A percentile compares a stretch with the other conserved stretches of the same genome.
phyloP scores from a whole-genome alignment of 192 early-diverging fungal species.

The Backusella tarrabulga region DNA sequence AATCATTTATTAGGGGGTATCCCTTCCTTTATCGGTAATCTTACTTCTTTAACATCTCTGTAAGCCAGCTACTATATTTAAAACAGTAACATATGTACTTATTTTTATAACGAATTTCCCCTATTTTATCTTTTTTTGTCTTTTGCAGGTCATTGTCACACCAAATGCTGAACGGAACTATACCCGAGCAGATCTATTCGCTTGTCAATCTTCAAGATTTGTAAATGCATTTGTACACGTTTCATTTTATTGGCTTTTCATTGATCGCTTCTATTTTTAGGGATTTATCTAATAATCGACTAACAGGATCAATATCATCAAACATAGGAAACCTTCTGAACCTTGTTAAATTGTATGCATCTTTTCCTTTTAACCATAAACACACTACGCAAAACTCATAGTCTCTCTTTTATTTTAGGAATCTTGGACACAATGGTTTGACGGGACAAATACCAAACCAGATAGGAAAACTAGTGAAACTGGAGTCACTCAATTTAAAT shows the following conservation, averaged over 20 bases:
- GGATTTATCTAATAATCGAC: slow-evolving; percentile 35
- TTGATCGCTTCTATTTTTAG: slow-evolving; percentile 15
- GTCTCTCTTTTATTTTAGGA: slow-evolving; percentile 3
- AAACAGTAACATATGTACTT: neutral
- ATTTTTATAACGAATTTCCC: neutral
- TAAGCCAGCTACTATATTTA: slow-evolving; percentile 13
- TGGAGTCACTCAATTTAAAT: slow-evolving; percentile 29
- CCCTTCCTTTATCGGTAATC: slow-evolving; percentile 18
- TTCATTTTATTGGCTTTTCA: neutral
- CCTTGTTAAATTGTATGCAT: slow-evolving; percentile 32
- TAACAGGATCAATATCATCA: slow-evolving; percentile 28
- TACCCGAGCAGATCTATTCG: slow-evolving; percentile 23
- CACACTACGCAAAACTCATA: neutral
- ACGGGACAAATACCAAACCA: slow-evolving; percentile 21
- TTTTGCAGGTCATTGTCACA: slow-evolving; percentile 15
- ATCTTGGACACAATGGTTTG: slow-evolving; percentile 24
- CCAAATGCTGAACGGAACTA: slow-evolving; percentile 25
- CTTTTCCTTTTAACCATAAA: neutral
- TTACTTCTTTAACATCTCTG: slow-evolving; percentile 16
- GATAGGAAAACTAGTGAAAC: slow-evolving; percentile 6
- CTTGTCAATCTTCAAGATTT: slow-evolving; percentile 23
- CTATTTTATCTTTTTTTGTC: neutral
- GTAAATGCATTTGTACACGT: slow-evolving; percentile 23
- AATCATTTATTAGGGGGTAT: slow-evolving; percentile 18
- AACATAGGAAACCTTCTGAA: slow-evolving; percentile 29